These are phyloP conservation scores for Neobulgaria alba DNA, from an alignment of 2,329 filamentous ascomycete species.

Conservation along the genomic window DNA sequence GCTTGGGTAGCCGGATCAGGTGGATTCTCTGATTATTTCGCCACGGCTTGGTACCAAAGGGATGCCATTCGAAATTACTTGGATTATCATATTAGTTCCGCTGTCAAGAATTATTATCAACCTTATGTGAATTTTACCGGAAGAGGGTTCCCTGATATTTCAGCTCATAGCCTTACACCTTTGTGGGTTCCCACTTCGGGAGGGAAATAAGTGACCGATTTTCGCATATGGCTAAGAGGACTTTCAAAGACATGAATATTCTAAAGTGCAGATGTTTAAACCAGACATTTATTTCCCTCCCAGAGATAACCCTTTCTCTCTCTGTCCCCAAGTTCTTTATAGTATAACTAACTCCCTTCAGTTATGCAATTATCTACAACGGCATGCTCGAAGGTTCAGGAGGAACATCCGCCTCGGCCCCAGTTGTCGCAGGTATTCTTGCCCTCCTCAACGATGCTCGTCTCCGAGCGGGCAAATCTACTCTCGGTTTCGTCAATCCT, in stretches of 20 bases:
- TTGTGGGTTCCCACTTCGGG: conserved; percentile 10
- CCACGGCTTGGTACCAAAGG: conserved; percentile 38
- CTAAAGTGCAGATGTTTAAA: too few relatives aligned
- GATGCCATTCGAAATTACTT: conserved; percentile 35
- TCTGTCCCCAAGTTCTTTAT: too few relatives aligned
- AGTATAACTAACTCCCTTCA: too few relatives aligned
- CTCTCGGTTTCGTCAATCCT: conserved; percentile 35
- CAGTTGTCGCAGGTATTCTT: conserved; percentile 47
- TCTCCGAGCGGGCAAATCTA: conserved; percentile 38
- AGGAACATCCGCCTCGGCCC: conserved; percentile 45
- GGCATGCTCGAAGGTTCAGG: conserved; percentile 28
- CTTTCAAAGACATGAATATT: too few relatives aligned
- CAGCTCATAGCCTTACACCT: conserved; percentile 27
- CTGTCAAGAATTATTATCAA: conserved; percentile 37
- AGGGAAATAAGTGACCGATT: too few relatives aligned
- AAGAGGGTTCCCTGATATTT: conserved; percentile 42
- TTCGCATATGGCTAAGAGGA: too few relatives aligned
- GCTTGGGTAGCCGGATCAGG: conserved; percentile 41
- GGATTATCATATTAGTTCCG: conserved; percentile 13
- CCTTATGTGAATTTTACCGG: conserved; percentile 37
- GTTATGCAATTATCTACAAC: conserved; percentile 10
- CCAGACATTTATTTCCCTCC: too few relatives aligned
- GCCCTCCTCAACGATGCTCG: conserved; percentile 54
- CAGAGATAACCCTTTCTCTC: too few relatives aligned
- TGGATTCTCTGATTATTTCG: conserved; percentile 45